Conservation (phyloP, 768 basidiomycete species). For the Mrakia frigida region DNA sequence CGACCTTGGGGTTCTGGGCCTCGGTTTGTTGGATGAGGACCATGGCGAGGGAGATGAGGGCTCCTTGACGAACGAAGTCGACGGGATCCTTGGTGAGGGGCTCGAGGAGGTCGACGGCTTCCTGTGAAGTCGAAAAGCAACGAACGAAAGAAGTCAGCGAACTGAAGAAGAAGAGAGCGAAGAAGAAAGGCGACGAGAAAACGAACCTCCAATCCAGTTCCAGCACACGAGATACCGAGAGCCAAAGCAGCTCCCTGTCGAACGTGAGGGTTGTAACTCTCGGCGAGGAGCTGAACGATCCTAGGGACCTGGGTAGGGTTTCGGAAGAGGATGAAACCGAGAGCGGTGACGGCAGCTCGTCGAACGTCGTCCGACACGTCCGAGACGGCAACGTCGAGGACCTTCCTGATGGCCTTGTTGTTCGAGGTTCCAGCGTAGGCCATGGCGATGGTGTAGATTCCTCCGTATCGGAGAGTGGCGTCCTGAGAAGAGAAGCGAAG, state of each 20-base stretch:
- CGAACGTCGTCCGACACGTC: constrained; percentile 97
- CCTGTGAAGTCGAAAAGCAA: constrained; percentile 51
- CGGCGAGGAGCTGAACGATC: constrained; percentile 91
- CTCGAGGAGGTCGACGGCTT: constrained; percentile 92
- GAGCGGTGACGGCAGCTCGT: constrained; percentile 88
- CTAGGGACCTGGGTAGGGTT: constrained; percentile 93
- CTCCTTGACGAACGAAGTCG: constrained; percentile 97
- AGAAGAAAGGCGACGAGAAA: background rate
- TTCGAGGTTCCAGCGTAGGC: constrained; percentile 96
- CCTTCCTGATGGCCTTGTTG: constrained; percentile 83
- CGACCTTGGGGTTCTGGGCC: constrained; percentile 73
- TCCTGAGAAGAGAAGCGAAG: constrained; percentile 57
- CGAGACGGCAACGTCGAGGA: constrained; percentile 94
- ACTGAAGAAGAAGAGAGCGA: background rate
- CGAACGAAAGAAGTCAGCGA: background rate
- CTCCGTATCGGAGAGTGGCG: constrained; percentile 93
- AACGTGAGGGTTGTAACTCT: constrained; percentile 98
- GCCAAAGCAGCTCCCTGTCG: constrained; percentile 95
- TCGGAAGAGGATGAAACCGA: constrained; percentile 95
- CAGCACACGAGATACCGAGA: constrained; percentile 93
- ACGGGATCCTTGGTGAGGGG: constrained; percentile 98
- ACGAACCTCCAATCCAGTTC: constrained; percentile 83
- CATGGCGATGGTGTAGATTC: constrained; percentile 90
- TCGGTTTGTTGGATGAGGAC: constrained; percentile 95
- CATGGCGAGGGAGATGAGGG: constrained; percentile 92